Base-by-base conservation (phyloP, 768 basidiomycete genomes). In the Xanthoconium stramineum region DNA sequence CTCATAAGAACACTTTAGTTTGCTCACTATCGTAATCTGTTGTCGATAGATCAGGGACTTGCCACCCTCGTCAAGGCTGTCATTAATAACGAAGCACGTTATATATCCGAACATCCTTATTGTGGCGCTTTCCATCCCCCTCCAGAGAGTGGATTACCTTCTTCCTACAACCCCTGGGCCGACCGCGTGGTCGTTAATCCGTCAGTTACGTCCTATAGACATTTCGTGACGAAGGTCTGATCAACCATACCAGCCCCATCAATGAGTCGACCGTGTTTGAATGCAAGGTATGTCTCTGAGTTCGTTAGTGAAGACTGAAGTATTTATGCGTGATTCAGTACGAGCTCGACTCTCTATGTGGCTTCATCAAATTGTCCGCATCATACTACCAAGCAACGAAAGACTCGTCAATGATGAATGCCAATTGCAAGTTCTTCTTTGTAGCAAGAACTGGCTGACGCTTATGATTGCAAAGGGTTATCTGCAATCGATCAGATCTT, bases 71-170 rank as follows among this genome's bases (percentile, higher is more conserved):
- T 89, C 43, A 89, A 85, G 65, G 89, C 86, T n/a, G 85, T 91
- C 43, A 89, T 91, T 62, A 89, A 90, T 64, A 90, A 85, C 55
- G 88, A 91, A 68, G 85, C 86, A 20, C 81, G 83, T 32, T 90
- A 87, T 71, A 83, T 89, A 20, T 76, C 84, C 3, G 71, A 86
- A 61, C 84, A 85, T 63, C 89, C 89, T 1, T 91, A 91, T 68
- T 91, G 89, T 63, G 87, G 89, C 39, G 78, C 88, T 15, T 91
- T 91, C 72, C 89, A 91, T 57, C 88, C 89, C 43, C 89, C 89
- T 11, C 82, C 84, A 0, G 88, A 90, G 63, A 89, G 87, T 57
- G 83, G 86, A 5, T 72, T 91, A 30, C 62, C 75, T 1, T 84
- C 84, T 1, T 78, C 83, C 12, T 75, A 82, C 61, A 91, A 91